These are phyloP conservation scores for Cynanchum wilfordii DNA, from an alignment of 257 asterid species.

Conservation along the genomic window DNA sequence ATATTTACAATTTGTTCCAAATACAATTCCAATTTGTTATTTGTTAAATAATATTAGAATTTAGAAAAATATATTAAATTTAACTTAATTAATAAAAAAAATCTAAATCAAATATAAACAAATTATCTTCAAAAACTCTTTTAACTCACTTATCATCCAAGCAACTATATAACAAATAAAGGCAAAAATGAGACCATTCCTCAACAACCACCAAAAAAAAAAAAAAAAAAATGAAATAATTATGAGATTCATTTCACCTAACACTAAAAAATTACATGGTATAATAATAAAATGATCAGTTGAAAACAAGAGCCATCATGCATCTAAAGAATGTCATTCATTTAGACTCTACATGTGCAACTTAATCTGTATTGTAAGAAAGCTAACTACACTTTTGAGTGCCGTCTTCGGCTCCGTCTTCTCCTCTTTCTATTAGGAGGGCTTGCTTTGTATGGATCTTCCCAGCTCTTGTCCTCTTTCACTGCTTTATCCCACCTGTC, in stretches of 20 bases:
- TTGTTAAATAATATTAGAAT: too few species aligned
- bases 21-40: too few species aligned
- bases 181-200: neutral
- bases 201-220: neutral
- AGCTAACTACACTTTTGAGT: constrained; percentile 22
- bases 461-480: constrained; percentile 62
- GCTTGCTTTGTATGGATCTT: constrained; percentile 51
- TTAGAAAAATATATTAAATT: too few species aligned
- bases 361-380: too few species aligned
- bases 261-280: constrained; percentile 23
- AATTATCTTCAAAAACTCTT: too few species aligned
- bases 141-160: too few species aligned
- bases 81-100: too few species aligned
- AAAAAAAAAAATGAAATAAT: constrained; percentile 18
- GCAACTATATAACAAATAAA: neutral
- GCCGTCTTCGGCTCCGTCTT: constrained; percentile 24
- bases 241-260: constrained; percentile 10
- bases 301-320: neutral
- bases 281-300: neutral
- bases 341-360: too few species aligned
- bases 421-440: constrained; percentile 20
- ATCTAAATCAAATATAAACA: too few species aligned
- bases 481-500: constrained; percentile 81
- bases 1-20: too few species aligned
- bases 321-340: neutral